A percentile compares a stretch with the other conserved stretches of the same genome.
Conservation (phyloP, 768 basidiomycete genomes). For the Fomitopsis serialis region DNA sequence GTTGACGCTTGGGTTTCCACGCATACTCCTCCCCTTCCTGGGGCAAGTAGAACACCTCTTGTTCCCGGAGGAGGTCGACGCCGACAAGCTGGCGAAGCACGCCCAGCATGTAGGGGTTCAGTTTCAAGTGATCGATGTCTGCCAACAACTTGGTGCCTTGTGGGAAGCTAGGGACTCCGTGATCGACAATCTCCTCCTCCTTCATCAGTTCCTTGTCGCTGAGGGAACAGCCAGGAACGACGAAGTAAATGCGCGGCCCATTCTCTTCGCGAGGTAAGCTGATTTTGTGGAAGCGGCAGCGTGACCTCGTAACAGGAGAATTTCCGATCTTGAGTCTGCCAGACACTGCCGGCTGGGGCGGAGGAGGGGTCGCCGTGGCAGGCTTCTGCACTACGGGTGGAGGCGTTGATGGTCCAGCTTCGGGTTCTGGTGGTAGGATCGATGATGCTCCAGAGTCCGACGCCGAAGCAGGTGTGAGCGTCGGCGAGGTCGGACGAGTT, state of each 20-base stretch:
- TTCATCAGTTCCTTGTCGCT: slow-evolving; percentile 50
- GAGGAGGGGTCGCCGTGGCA: background rate
- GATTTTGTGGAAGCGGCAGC: slow-evolving; percentile 67
- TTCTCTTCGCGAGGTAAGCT: slow-evolving; percentile 53
- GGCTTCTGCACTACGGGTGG: background rate
- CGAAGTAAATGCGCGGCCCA: slow-evolving; percentile 51
- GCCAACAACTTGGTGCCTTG: slow-evolving; percentile 39
- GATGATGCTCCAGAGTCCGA: too few relatives aligned
- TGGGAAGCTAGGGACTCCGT: slow-evolving; percentile 48
- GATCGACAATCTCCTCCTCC: slow-evolving; percentile 53
- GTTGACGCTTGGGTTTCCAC: background rate
- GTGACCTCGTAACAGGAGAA: slow-evolving; percentile 59
- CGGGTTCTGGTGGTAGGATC: background rate
- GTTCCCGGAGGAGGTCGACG: slow-evolving; percentile 56
- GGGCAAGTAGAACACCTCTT: slow-evolving; percentile 62
- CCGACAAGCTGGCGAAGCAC: slow-evolving; percentile 58
- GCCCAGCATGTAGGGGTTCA: slow-evolving; percentile 50
- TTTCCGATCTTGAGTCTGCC: slow-evolving; percentile 12
- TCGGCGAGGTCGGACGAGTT: slow-evolving; percentile 4
- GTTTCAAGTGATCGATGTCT: slow-evolving; percentile 44
- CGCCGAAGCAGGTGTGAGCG: background rate
- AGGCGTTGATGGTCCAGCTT: background rate
- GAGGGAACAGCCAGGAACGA: slow-evolving; percentile 67
- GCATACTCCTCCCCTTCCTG: slow-evolving; percentile 34
- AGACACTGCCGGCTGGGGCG: slow-evolving; percentile 8